phyloP scores from a whole-genome alignment of 2,329 filamentous ascomycete genomes.

The Mariannaea sp. region DNA sequence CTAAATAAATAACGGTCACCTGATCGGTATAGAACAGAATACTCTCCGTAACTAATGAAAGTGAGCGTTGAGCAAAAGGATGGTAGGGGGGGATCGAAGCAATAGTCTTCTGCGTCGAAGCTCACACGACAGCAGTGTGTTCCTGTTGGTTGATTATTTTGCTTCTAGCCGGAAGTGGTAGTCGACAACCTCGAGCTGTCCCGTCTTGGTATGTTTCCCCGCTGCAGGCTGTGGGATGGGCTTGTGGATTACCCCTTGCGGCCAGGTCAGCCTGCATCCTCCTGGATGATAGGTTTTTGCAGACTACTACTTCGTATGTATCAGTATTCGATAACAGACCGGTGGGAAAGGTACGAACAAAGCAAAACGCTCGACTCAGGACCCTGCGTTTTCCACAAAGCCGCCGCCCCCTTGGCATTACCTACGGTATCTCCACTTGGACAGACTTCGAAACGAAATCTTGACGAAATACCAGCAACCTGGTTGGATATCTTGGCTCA shows the following conservation, averaged over 20 bases:
- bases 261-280: neutral
- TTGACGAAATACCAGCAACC: neutral
- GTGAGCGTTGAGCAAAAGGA: neutral
- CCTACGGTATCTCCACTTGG: constrained; percentile 1
- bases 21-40: neutral
- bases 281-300: neutral
- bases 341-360: neutral
- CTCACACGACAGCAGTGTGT: neutral
- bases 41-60: neutral
- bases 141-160: neutral
- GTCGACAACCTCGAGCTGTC: neutral
- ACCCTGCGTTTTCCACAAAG: neutral
- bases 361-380: constrained; percentile 1
- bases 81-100: neutral
- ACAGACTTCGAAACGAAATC: constrained; percentile 1
- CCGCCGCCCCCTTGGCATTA: too few species aligned
- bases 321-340: neutral
- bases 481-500: constrained; percentile 6
- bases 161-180: neutral
- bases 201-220: constrained; percentile 14
- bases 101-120: neutral
- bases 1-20: neutral
- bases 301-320: too few species aligned
- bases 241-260: constrained; percentile 3
- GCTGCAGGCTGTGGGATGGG: too few species aligned